These are phyloP conservation scores for Fraxinus anomala DNA, from an alignment of 257 asterid genomes.

Conservation along the genomic window DNA sequence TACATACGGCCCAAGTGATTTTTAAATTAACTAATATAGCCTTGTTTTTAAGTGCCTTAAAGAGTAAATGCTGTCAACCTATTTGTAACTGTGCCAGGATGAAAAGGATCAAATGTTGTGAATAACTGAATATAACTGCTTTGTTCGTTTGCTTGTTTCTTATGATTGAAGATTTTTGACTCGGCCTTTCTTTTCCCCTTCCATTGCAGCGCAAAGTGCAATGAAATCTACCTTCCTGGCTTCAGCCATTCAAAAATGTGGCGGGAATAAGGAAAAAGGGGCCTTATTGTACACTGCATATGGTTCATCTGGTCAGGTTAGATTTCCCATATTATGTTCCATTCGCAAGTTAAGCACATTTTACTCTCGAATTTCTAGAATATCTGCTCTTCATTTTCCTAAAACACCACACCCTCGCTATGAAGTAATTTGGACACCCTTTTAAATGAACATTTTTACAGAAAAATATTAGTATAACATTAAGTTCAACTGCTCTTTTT, in stretches of 20 bases:
- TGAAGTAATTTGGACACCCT: not conserved
- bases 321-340: conserved; percentile 8
- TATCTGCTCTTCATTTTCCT: not conserved
- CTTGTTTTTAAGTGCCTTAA: conserved; percentile 1
- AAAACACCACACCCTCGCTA: not conserved
- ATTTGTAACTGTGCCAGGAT: not conserved
- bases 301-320: conserved; percentile 93
- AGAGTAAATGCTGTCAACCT: not conserved
- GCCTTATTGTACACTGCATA: conserved; percentile 67
- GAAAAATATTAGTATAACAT: not conserved
- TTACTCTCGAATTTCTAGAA: not conserved
- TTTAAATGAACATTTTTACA: not conserved
- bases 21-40: not conserved
- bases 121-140: not conserved
- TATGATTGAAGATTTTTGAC: conserved; percentile 7
- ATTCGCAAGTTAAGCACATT: conserved; percentile 1
- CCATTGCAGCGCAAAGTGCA: conserved; percentile 89
- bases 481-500: not conserved
- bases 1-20: not conserved
- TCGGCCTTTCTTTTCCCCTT: conserved; percentile 11
- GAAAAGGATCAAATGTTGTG: not conserved
- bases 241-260: conserved; percentile 87
- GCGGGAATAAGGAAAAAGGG: conserved; percentile 95
- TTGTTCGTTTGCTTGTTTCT: conserved; percentile 10
- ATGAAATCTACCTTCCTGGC: conserved; percentile 78